Evolutionary conservation across 768 basidiomycete species (phyloP), one percentile per base, ranked within the genome.

Genomic region (Leccinum boreale): DNA sequence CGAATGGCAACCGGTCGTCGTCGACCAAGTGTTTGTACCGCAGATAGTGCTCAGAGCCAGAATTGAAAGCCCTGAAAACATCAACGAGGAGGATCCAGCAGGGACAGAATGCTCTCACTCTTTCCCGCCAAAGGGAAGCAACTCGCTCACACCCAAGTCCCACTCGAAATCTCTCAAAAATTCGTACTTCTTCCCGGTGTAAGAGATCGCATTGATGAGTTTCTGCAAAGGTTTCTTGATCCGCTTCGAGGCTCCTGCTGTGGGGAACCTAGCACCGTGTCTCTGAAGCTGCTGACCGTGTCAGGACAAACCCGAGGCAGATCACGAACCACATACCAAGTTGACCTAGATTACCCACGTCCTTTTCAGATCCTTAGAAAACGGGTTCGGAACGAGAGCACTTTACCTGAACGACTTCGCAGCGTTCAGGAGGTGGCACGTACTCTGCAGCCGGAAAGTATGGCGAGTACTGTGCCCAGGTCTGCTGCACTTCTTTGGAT

Each of bases 251-350:
- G 81, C 78, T 2, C 77, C 76, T 0, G 67, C 62, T 0, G 90
- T 92, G 0, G 92, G 92, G 63, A 79, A 92, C 31, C 92, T 83
- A 1, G 89, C 84, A 3, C 90, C 91, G 65, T 94, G 92, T 11
- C 92, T 78, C 72, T 92, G 87, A 9, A 94, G 74, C 90, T 92
- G 28, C 15, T 33, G 9, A 29, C 23, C 11, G 19, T 6, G 55
- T 71, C 35, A 58, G 10, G 21, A 55, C n/a, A 35, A 36, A 17
- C n/a, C 21, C n/a, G 19, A n/a, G 10, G 17, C n/a, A 17, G 5
- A 6, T 3, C 12, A 24, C 29, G n/a, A 4, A 14, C 19, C 11
- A 57, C 72, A n/a, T 56, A 72, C 71, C 60, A 72, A 54, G 55
- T 74, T 65, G 10, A 70, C 71, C 70, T 72, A 42, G 15, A 47